A percentile compares a stretch with the other conserved stretches of the same genome.
These are phyloP conservation scores for Stephanodiscus triporus DNA, from an alignment of 108 stramenopile genomes.

Conservation along the genomic window DNA sequence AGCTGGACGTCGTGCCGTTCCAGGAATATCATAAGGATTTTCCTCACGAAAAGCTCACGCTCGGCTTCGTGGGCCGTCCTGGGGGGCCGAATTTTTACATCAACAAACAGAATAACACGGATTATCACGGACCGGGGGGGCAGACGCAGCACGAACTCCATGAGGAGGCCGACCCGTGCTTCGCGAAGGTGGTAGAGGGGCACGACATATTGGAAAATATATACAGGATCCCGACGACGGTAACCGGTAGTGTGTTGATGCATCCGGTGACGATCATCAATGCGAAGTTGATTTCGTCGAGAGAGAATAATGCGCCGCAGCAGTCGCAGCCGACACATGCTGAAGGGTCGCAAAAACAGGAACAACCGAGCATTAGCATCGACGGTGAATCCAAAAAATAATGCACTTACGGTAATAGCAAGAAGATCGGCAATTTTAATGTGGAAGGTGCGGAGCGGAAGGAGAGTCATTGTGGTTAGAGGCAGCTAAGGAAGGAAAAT, in stretches of 20 bases:
- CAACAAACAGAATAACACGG: constrained; percentile 76
- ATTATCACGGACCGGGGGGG: constrained; percentile 90
- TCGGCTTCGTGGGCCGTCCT: constrained; percentile 90
- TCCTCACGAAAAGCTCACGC: constrained; percentile 76
- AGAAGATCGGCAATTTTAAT: too few relatives aligned
- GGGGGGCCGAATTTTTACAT: constrained; percentile 95
- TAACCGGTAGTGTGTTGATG: constrained; percentile 4
- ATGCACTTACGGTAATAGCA: too few relatives aligned
- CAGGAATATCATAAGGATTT: constrained; percentile 83
- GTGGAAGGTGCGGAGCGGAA: too few relatives aligned
- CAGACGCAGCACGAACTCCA: constrained; percentile 74
- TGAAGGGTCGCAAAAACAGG: background rate
- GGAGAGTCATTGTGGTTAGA: too few relatives aligned
- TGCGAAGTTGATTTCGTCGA: constrained; percentile 14
- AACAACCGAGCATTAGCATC: background rate
- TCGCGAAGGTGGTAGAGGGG: constrained; percentile 80
- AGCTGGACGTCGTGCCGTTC: constrained; percentile 57
- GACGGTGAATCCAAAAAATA: too few relatives aligned
- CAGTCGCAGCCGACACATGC: background rate
- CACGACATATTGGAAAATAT: constrained; percentile 58
- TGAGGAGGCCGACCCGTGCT: constrained; percentile 92
- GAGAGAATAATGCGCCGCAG: background rate
- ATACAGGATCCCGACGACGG: constrained; percentile 39
- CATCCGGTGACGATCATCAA: constrained; percentile 34
- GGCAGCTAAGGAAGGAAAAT: too few relatives aligned